Percentiles rank a stretch among this genome's conserved stretches.
Evolutionary conservation across 176 grass and related monocot species (phyloP).

Genomic region (Saccharum officinarum): DNA sequence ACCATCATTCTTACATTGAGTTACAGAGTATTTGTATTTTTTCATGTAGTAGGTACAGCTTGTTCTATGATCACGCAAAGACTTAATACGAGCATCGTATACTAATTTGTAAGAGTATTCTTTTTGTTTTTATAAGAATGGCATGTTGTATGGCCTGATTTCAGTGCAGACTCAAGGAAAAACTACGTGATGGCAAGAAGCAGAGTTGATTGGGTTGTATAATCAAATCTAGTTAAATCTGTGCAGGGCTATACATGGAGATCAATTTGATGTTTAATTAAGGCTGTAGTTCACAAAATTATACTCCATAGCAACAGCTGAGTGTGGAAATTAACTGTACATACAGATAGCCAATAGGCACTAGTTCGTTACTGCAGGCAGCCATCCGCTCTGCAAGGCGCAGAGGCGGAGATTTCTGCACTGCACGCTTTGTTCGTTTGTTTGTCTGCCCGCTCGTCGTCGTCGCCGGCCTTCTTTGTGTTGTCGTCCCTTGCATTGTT

Average conservation of each 20-base stretch:
- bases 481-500: no score
- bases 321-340: conserved; percentile 52
- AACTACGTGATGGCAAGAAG: not conserved
- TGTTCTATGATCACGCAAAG: no score
- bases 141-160: not conserved
- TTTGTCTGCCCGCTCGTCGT: not conserved
- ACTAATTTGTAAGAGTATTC: no score
- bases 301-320: conserved; percentile 10
- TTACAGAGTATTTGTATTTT: no score
- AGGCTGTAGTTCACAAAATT: conserved; percentile 10
- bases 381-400: conserved; percentile 3
- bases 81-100: not conserved
- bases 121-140: no score
- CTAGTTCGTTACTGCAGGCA: not conserved
- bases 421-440: not conserved
- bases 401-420: not conserved
- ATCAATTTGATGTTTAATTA: not conserved
- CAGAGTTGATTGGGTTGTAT: not conserved
- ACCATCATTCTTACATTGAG: no score
- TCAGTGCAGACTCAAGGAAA: not conserved
- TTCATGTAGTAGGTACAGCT: no score
- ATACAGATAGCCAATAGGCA: conserved; percentile 31
- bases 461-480: not conserved
- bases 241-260: not conserved
- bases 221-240: not conserved